A percentile compares a stretch with the other conserved stretches of the same genome.
Conservation (phyloP, 352 stramenopile species). For the Phytophthora podocarpi region DNA sequence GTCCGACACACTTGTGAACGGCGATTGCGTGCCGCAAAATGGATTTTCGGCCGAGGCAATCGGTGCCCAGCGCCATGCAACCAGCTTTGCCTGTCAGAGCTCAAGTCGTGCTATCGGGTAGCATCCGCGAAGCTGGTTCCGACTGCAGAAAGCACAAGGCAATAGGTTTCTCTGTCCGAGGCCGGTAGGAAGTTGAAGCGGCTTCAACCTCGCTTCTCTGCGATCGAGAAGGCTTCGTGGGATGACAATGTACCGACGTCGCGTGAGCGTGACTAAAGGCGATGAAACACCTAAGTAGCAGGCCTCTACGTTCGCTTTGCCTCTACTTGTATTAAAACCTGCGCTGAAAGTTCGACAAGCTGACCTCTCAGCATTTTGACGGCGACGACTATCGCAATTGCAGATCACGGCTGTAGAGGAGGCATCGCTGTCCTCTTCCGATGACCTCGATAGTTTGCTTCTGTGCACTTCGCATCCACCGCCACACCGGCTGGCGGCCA, state of each 20-base stretch:
- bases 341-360: slow-evolving; percentile 1
- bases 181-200: too few relatives aligned
- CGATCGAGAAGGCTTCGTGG: background rate
- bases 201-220: too few relatives aligned
- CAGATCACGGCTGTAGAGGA: slow-evolving; percentile 18
- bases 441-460: slow-evolving; percentile 22
- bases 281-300: background rate
- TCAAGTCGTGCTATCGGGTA: too few relatives aligned
- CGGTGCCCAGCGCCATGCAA: too few relatives aligned
- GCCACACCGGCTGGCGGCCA: slow-evolving; percentile 18
- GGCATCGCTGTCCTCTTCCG: slow-evolving; percentile 13
- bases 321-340: too few relatives aligned
- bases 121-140: too few relatives aligned
- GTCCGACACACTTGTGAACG: background rate
- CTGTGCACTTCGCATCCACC: slow-evolving; percentile 18
- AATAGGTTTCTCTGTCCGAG: background rate
- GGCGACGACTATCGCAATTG: slow-evolving; percentile 24
- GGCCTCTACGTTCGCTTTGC: slow-evolving; percentile 4
- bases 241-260: background rate
- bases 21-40: background rate
- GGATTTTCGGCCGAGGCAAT: too few relatives aligned
- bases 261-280: slow-evolving; percentile 1
- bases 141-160: too few relatives aligned
- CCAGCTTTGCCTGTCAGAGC: too few relatives aligned
- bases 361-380: too few relatives aligned